These are phyloP conservation scores for Malassezia dermatis DNA, from an alignment of 1,284 basidiomycete species.

Conservation along the genomic window DNA sequence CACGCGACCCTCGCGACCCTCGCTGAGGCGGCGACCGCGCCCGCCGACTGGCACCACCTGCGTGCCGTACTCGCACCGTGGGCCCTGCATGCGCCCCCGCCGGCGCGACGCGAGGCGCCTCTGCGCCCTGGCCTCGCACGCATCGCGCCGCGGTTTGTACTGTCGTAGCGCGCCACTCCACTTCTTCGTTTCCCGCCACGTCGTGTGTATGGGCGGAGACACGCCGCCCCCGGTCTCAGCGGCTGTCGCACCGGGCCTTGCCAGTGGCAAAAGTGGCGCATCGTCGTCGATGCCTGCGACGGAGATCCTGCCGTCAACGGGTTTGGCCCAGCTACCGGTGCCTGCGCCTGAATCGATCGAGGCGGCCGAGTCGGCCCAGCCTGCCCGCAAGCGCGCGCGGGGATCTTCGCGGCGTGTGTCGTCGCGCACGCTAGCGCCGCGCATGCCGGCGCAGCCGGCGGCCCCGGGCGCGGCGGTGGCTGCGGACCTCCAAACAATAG, in stretches of 20 bases:
- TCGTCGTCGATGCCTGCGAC: not conserved
- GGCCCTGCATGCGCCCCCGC: not conserved
- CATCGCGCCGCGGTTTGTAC: constrained; percentile 9
- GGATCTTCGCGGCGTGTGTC: not conserved
- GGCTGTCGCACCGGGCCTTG: not conserved
- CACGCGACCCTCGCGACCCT: not conserved
- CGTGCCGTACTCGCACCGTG: constrained; percentile 3
- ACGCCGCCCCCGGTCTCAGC: not conserved
- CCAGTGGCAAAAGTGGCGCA: not conserved
- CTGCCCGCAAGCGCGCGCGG: constrained; percentile 1
- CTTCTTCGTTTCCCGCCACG: not conserved
- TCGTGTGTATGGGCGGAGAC: not conserved
- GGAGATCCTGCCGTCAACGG: constrained; percentile 4
- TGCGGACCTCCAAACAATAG: not conserved
- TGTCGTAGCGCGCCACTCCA: constrained; percentile 6
- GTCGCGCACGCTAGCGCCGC: not conserved
- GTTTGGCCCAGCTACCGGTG: not conserved
- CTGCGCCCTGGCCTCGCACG: constrained; percentile 1
- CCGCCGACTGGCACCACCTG: not conserved
- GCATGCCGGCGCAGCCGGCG: not conserved
- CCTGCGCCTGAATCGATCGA: not conserved
- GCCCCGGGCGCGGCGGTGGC: not conserved
- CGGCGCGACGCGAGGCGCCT: not conserved
- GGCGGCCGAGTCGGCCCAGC: not conserved
- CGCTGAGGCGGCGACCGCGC: not conserved